Base-by-base conservation (phyloP, 192 early-diverging fungal species). In the Backusella circina region DNA sequence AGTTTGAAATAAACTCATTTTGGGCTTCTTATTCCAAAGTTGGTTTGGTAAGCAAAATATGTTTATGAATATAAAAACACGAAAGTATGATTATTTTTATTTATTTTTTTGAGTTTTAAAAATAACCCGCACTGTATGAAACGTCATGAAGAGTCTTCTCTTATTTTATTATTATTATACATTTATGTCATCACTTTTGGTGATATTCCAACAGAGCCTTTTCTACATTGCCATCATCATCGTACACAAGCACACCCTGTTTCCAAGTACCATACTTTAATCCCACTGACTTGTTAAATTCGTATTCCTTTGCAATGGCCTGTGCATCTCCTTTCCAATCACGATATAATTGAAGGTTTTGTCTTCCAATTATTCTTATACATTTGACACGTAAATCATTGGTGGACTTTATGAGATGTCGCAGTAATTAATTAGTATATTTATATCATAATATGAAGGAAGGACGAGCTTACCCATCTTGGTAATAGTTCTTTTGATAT, bases 301-400 rank as follows among this genome's bases (percentile, higher is more conserved):
- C 91, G 78, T 91, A 95, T 71, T 95, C 93, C 38, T 81, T 76
- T 65, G 84, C 81, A 26, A 95, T 92, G 32, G 82, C 91, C 26
- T 88, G 87, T 39, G 82, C 90, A 74, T 87, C 83, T 12, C 94
- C 95, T 77, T 88, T 92, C 95, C 95, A 97, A 66, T 88, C 92
- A 73, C 91, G 89, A 82, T 96, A 95, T 41, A 93, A 82, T 78
- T 96, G 94, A 36, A 95, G 81, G 71, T 95, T 96, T 70, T 95
- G 95, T 33, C 95, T 87, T 38, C 95, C 95, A 65, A 96, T 90
- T 36, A 95, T 78, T 26, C 94, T 80, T 67, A 95, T 96, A 9
- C 94, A 78, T 71, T 95, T 95, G 76, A 96, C 87, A 51, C 94
- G 89, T 36, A 96, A 84, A 74, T 96, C 95, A 71, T 95, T 94